Base-by-base conservation (phyloP, 2,329 filamentous ascomycete species). In the Neoarthrinium moseri region DNA sequence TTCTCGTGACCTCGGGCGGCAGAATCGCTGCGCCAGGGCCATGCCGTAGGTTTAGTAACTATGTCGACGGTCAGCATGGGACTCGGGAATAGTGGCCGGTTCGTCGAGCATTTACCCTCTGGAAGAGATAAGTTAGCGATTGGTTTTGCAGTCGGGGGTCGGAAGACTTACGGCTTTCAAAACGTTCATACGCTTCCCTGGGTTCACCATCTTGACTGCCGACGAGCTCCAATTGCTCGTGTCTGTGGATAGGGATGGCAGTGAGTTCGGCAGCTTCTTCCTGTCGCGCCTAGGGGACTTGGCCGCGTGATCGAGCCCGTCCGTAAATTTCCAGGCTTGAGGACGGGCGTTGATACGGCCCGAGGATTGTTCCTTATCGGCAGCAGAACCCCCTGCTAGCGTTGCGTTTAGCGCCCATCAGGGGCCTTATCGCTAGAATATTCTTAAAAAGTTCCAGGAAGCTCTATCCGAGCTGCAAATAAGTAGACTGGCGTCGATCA, bases 11-110 rank as follows among this genome's bases (percentile, higher is more conserved):
- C 60, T 89, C 81, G 23, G 83, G 75, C 1, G 92, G 90, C 20
- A 99, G 76, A 54, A 89, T 73, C 17, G 89, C 86, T 34, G 94
- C 91, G 46, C 92, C 94, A 23, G 88, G 85, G 48, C 92, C 94
- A 64, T 87, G 76, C 63, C 86, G 83, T 67, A 97, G 47, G 22
- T 41, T 32, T 32, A 65, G 41, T 24, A 65, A 46, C 62, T 65
- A 24, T 5, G 13, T 17, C 18, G 24, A 24, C 5, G 17, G 38
- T 49, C 23, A 54, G 18, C 50, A 39, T 5, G 12, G n/a, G 11
- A 26, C 15, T 46, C 35, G n/a, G 34, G 18, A 13, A 20, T 13
- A 15, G 22, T 22, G 24, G 23, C 34, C 18, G 10, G n/a, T n/a
- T n/a, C 18, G 33, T 15, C 15, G 20, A 29, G 30, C 22, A 44